Evolutionary conservation across 306 rosid species (phyloP).

Genomic region (Ceratonia siliqua): DNA sequence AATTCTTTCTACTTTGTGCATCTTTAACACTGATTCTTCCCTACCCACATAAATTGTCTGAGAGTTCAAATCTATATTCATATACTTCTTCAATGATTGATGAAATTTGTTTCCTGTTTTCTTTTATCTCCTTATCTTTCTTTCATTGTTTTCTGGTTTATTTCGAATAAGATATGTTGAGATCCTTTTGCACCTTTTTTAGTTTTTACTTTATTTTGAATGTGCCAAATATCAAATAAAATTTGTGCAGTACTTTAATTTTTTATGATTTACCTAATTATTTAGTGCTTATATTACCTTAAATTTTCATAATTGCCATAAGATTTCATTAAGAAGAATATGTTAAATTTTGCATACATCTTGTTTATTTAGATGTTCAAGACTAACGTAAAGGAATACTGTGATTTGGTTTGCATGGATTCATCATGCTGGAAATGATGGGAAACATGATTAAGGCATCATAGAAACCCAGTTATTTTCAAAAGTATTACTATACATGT

Average conservation of each 20-base stretch:
- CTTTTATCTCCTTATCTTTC: neutral
- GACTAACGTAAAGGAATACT: too few relatives aligned
- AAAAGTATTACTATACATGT: constrained; percentile 7
- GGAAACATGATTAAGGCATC: neutral
- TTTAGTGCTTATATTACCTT: too few relatives aligned
- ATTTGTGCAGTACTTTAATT: neutral
- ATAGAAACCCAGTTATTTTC: neutral
- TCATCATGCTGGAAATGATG: neutral
- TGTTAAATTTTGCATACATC: neutral
- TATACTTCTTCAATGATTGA: neutral
- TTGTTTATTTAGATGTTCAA: neutral
- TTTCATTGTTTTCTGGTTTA: neutral
- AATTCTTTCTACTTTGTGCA: constrained; percentile 22
- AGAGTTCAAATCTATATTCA: too few relatives aligned
- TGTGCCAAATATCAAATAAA: too few relatives aligned
- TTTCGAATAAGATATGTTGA: neutral
- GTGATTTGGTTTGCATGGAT: too few relatives aligned
- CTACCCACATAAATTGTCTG: constrained; percentile 1
- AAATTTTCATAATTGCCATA: neutral
- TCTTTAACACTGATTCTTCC: neutral
- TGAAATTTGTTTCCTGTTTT: neutral
- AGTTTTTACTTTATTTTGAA: too few relatives aligned
- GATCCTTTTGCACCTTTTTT: too few relatives aligned
- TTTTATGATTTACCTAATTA: neutral
- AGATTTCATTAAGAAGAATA: neutral